Percentiles rank a stretch among this genome's conserved stretches.
phyloP scores from a whole-genome alignment of 345 rosid genomes.

The Cardamine chenopodiifolia region DNA sequence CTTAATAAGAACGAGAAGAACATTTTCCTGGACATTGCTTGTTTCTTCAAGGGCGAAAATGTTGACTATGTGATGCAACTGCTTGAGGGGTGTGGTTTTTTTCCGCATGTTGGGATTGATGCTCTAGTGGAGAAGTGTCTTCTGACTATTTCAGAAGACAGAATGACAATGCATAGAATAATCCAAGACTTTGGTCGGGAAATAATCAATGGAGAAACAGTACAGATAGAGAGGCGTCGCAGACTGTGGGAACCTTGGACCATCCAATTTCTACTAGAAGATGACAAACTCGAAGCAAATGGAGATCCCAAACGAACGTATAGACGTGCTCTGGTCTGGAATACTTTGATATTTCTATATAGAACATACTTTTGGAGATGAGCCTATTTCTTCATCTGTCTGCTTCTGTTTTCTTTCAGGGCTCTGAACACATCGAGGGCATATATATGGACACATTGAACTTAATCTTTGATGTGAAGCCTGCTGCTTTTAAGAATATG shows the following conservation, averaged over 20 bases:
- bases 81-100: constrained; percentile 35
- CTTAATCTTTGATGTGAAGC: not conserved
- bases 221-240: constrained; percentile 1
- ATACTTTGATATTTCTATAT: not conserved
- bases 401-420: constrained; percentile 16
- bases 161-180: constrained; percentile 28
- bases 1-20: constrained; percentile 12
- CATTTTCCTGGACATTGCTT: constrained; percentile 34
- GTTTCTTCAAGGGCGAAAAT: constrained; percentile 22
- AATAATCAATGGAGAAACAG: constrained; percentile 14
- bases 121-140: constrained; percentile 42
- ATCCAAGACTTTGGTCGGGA: constrained; percentile 39
- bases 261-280: constrained; percentile 28
- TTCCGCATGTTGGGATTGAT: constrained; percentile 30
- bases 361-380: not conserved
- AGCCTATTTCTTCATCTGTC: not conserved
- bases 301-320: not conserved
- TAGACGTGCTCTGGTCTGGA: not conserved
- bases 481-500: constrained; percentile 22
- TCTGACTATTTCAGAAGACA: constrained; percentile 4
- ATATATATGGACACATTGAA: constrained; percentile 15
- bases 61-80: constrained; percentile 18
- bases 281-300: not conserved
- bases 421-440: constrained; percentile 30
- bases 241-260: constrained; percentile 29